Percentiles rank a stretch among this genome's conserved stretches.
Conservation (phyloP, 176 grass and related monocot genomes). For the Oryza punctata region DNA sequence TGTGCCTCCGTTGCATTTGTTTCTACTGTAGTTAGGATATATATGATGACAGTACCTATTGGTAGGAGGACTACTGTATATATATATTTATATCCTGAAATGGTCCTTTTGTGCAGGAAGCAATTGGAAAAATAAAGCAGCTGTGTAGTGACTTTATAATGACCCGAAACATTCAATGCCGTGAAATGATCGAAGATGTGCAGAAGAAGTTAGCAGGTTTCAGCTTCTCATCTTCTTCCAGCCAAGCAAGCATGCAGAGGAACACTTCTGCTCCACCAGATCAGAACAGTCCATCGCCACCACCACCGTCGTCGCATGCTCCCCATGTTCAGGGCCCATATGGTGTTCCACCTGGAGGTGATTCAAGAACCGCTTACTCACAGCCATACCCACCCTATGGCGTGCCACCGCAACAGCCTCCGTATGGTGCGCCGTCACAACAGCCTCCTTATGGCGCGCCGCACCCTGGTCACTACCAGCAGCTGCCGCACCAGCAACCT, state of each 20-base stretch:
- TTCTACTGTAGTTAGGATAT: background rate
- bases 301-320: constrained; percentile 15
- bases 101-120: constrained; percentile 62
- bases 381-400: constrained; percentile 55
- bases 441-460: constrained; percentile 49
- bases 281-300: constrained; percentile 51
- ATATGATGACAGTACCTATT: constrained; percentile 9
- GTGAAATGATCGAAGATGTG: constrained; percentile 96
- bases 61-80: constrained; percentile 5
- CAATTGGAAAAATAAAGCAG: constrained; percentile 88
- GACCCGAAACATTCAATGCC: constrained; percentile 96
- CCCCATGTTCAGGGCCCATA: constrained; percentile 49
- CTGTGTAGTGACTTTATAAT: constrained; percentile 91
- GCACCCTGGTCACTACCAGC: constrained; percentile 58
- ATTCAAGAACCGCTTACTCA: constrained; percentile 59
- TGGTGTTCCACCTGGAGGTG: constrained; percentile 33
- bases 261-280: constrained; percentile 53
- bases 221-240: constrained; percentile 71
- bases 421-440: constrained; percentile 44
- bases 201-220: constrained; percentile 89
- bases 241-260: constrained; percentile 41
- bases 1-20: constrained; percentile 30
- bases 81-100: background rate
- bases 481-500: constrained; percentile 48
- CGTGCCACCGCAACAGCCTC: constrained; percentile 43